A percentile compares a stretch with the other conserved stretches of the same genome.
These are phyloP conservation scores for Clonostachys rhizophaga DNA, from an alignment of 2,329 filamentous ascomycete species.

Conservation along the genomic window DNA sequence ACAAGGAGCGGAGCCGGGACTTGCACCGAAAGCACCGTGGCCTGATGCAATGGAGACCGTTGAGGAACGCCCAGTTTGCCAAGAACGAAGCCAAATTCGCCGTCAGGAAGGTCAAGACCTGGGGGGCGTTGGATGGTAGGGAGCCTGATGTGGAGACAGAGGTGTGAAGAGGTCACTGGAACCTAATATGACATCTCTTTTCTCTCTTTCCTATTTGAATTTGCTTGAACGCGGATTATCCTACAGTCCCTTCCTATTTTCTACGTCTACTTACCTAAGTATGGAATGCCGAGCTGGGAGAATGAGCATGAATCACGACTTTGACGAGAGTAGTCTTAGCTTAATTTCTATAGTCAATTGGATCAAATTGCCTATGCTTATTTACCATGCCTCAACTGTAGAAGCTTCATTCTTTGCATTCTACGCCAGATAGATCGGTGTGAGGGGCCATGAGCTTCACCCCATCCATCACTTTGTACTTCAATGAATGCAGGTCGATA, in stretches of 20 bases:
- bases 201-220: too few relatives aligned
- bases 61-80: slow-evolving; percentile 79
- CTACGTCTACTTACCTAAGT: too few relatives aligned
- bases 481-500: slow-evolving; percentile 30
- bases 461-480: slow-evolving; percentile 29
- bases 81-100: slow-evolving; percentile 84
- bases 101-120: slow-evolving; percentile 68
- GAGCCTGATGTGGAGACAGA: slow-evolving; percentile 88
- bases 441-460: slow-evolving; percentile 21
- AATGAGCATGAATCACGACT: too few relatives aligned
- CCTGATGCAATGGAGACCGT: slow-evolving; percentile 92
- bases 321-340: too few relatives aligned
- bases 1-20: slow-evolving; percentile 64
- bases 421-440: slow-evolving; percentile 28
- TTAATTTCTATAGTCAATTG: too few relatives aligned
- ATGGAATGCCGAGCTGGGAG: too few relatives aligned
- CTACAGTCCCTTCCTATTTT: too few relatives aligned
- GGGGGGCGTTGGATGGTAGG: slow-evolving; percentile 72
- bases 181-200: too few relatives aligned
- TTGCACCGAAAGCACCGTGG: slow-evolving; percentile 84
- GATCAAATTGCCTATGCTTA: too few relatives aligned
- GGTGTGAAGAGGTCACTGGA: slow-evolving; percentile 24
- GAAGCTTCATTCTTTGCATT: background rate
- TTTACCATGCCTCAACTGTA: too few relatives aligned
- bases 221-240: too few relatives aligned